Evolutionary conservation across 2,329 filamentous ascomycete genomes (phyloP), one percentile per base, ranked within the genome.

Genomic region (Aspergillus candidus): DNA sequence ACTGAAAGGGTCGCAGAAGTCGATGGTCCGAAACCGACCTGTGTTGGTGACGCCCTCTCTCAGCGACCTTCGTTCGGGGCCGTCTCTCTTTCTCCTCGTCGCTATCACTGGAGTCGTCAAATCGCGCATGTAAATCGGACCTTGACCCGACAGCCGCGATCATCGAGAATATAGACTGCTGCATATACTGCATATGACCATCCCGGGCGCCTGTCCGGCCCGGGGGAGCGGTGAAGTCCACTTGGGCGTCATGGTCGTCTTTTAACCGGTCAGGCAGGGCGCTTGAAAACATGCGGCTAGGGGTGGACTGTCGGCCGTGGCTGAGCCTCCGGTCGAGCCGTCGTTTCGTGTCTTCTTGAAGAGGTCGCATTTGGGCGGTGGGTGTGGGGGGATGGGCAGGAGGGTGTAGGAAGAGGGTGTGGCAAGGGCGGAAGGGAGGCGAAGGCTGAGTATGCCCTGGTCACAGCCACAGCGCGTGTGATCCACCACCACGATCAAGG

Each of bases 161-260:
- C 69, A 97, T 80, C 42, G 88, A 89, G 65, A 96, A 94, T 43
- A 97, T 83, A 52, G 88, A 94, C 73, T 95, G 90, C 66, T 95
- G 93, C 82, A 94, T 88, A 59, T 89, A 88, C 48, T 75, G 69
- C 38, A 72, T 61, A 35, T 71, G 68, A 41, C 68, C 63, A 44
- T 68, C 68, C 31, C 61, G 58, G n/a, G 66, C 65, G 11, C 54
- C 55, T 41, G 51, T 51, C 33, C 55, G 59, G 30, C 52, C 57
- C n/a, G 72, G 74, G 2, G 77, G 73, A 40, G 77, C 77, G 11
- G 77, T 78, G 48, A 78, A 77, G 60, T 83, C 80, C 32, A 80
- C 74, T 13, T 83, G 71, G 4, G 72, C 75, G 63, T 82, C 79
- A 48, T 77, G 75, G 27, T 76, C 77, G 56, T 78, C 73, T 55